Conservation (phyloP, 495 filamentous ascomycete species). For the Podospora australis region DNA sequence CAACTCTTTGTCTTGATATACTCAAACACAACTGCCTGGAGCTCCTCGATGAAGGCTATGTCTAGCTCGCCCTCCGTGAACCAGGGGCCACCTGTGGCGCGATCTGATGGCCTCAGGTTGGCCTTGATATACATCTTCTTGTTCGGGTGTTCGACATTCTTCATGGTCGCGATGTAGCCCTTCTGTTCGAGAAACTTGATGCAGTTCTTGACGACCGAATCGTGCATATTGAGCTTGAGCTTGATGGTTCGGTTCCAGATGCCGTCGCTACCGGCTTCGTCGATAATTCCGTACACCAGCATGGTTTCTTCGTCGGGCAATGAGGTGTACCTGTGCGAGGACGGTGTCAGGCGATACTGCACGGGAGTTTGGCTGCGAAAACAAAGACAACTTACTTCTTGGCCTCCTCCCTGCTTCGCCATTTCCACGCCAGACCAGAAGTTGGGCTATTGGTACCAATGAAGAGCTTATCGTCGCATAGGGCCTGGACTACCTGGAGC, state of each 20-base stretch:
- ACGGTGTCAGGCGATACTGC: too few relatives aligned
- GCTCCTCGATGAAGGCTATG: constrained; percentile 69
- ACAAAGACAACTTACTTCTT: constrained; percentile 52
- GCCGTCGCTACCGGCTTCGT: constrained; percentile 70
- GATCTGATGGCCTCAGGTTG: constrained; percentile 68
- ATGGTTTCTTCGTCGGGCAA: constrained; percentile 62
- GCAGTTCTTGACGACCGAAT: constrained; percentile 63
- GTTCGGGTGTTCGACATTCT: constrained; percentile 56
- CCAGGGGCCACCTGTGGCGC: constrained; percentile 88
- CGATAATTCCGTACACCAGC: constrained; percentile 78
- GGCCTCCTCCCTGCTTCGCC: constrained; percentile 61
- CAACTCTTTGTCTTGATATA: constrained; percentile 66
- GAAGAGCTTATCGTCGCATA: constrained; percentile 63
- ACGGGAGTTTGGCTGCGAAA: too few relatives aligned
- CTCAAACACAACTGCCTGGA: constrained; percentile 60
- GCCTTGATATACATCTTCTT: constrained; percentile 82
- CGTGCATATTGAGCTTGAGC: constrained; percentile 67
- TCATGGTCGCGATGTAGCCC: constrained; percentile 51
- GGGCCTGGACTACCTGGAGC: constrained; percentile 51
- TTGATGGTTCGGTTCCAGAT: constrained; percentile 84
- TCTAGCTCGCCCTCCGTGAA: constrained; percentile 78
- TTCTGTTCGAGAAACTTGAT: constrained; percentile 70
- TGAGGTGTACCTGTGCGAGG: constrained; percentile 50
- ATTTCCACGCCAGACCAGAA: constrained; percentile 56
- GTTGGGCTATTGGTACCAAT: constrained; percentile 51